Base-by-base conservation (phyloP, 108 stramenopile species). In the Nitzschia putrida region DNA sequence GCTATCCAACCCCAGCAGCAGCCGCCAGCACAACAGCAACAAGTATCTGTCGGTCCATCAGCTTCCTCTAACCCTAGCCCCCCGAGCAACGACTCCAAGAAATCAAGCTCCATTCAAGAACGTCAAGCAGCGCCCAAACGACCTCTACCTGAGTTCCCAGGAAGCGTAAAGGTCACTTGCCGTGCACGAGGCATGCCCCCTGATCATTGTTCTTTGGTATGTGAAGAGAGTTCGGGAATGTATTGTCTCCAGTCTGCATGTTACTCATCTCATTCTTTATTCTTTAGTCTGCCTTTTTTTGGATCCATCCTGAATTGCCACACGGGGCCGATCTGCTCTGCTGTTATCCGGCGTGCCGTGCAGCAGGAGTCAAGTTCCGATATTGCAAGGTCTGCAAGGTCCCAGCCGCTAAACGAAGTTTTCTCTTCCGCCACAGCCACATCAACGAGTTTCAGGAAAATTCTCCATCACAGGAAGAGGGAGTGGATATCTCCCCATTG, bases 311-410 rank as follows among this genome's bases (percentile, higher is more conserved):
- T 16, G 8, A 47, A 4, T 5, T 49, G 4, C 16, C 18, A 20
- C 63, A 64, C 10, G 63, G 63, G 0, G 23, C 21, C 3, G 63
- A 64, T 47, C 63, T 64, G 21, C 21, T 64, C 1, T 64, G 63
- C 63, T 49, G 23, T 7, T 64, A 45, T 25, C 63, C 63, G 2
- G 63, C 42, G 7, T 64, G 63, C 47, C 63, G 24, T 16, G 22
- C 2, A 18, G 47, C 23, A 7, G 63, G 63, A 1, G 63, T 64
- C 1, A 44, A 29, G 20, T 64, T 64, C 23, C 63, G 43, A 14
- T 64, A 64, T 47, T 64, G 63, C 23, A 11, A 20, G 21, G 20
- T 49, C 29, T 64, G 63, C 63, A 9, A 25, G 23, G 25, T 49
- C 18, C 45, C 47, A 2, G 47, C 45, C 0, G 63, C 63, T 2